Conservation (phyloP, 2,329 filamentous ascomycete genomes). For the Ophiobolus disseminans region DNA sequence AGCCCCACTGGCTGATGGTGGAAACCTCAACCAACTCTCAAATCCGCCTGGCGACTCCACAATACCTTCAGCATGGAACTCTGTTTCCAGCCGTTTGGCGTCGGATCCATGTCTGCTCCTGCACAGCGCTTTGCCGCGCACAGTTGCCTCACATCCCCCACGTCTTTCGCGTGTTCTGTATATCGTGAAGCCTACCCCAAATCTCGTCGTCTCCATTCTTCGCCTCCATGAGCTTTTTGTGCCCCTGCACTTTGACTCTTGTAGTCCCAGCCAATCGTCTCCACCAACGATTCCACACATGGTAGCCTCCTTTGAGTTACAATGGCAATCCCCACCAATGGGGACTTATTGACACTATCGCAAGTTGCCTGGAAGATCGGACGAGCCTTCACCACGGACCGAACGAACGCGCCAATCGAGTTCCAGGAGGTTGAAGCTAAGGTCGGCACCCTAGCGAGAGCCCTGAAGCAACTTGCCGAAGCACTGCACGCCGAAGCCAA, state of each 20-base stretch:
- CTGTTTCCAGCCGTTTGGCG: constrained; percentile 30
- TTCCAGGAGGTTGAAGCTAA: constrained; percentile 54
- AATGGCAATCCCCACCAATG: constrained; percentile 47
- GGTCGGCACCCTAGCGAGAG: constrained; percentile 51
- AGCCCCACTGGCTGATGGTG: constrained; percentile 20
- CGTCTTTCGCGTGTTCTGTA: constrained; percentile 22
- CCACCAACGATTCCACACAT: too few species aligned
- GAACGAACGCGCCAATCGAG: constrained; percentile 49
- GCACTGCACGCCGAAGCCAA: constrained; percentile 48
- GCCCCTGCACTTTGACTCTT: too few species aligned
- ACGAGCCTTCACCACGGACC: constrained; percentile 52
- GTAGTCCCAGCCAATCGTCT: too few species aligned
- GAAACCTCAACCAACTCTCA: constrained; percentile 19
- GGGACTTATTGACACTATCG: constrained; percentile 56
- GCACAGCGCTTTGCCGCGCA: constrained; percentile 15
- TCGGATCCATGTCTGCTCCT: constrained; percentile 17
- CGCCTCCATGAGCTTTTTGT: constrained; percentile 3
- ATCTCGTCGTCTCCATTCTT: constrained; percentile 7
- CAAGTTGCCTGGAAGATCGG: constrained; percentile 57
- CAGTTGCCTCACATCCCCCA: constrained; percentile 28
- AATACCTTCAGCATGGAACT: constrained; percentile 16
- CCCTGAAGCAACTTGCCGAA: constrained; percentile 55
- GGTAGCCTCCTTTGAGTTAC: constrained; percentile 10
- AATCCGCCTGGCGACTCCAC: constrained; percentile 21
- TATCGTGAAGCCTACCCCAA: constrained; percentile 29